These are phyloP conservation scores for Phialophora macrospora DNA, from an alignment of 2,329 filamentous ascomycete species.

Conservation along the genomic window DNA sequence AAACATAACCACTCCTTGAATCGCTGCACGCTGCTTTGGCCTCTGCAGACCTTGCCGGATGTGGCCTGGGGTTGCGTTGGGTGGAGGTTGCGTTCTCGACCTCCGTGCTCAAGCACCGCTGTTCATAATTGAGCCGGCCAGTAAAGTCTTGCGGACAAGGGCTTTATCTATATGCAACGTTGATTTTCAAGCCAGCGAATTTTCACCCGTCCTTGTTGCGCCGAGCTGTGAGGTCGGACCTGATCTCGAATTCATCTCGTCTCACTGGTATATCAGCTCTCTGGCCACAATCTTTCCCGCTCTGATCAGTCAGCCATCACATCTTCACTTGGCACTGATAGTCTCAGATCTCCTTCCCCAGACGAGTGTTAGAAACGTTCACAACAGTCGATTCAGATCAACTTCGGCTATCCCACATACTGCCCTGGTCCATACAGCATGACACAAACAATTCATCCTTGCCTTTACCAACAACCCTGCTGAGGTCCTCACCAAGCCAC, in stretches of 20 bases:
- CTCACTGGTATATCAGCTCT: background rate
- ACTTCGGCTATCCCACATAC: background rate
- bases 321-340: background rate
- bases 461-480: background rate
- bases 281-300: background rate
- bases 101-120: background rate
- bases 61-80: constrained; percentile 3
- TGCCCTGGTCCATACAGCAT: background rate
- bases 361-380: background rate
- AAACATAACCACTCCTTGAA: background rate
- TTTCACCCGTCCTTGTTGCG: background rate
- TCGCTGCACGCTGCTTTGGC: background rate
- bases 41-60: background rate
- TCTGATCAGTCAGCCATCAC: background rate
- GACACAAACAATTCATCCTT: background rate
- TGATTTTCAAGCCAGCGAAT: background rate
- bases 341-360: background rate
- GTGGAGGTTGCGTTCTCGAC: constrained; percentile 7
- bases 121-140: background rate
- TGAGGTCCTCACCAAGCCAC: background rate
- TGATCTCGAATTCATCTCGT: background rate
- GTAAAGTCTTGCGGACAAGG: constrained; percentile 4
- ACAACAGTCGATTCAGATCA: background rate
- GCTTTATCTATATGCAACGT: constrained; percentile 8
- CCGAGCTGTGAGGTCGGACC: background rate